Evolutionary conservation across 208 protist species (phyloP).

Genomic region (Crithidia expoeki): DNA sequence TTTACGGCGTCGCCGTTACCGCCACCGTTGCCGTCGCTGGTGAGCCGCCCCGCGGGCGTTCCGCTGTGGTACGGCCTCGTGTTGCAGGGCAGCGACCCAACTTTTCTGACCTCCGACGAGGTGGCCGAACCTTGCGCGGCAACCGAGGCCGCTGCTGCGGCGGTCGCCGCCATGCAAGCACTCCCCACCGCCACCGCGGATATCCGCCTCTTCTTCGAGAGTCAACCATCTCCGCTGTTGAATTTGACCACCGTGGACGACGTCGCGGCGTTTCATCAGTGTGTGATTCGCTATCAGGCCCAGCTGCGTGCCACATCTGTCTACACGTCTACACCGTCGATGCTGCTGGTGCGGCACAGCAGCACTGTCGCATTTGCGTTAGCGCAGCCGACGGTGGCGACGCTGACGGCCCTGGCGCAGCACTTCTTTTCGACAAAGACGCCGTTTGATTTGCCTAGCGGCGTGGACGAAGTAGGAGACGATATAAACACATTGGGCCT

Average conservation of each 20-base stretch:
- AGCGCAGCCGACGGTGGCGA: slow-evolving; percentile 46
- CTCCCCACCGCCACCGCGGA: slow-evolving; percentile 10
- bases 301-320: slow-evolving; percentile 27
- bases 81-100: slow-evolving; percentile 19
- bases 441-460: slow-evolving; percentile 5
- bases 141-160: slow-evolving; percentile 4
- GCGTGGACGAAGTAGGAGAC: background rate
- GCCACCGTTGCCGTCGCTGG: background rate
- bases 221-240: slow-evolving; percentile 28
- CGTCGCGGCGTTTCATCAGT: slow-evolving; percentile 16
- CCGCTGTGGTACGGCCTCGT: slow-evolving; percentile 38
- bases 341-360: slow-evolving; percentile 38
- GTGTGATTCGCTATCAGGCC: slow-evolving; percentile 18
- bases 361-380: slow-evolving; percentile 32
- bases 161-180: background rate
- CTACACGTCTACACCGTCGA: slow-evolving; percentile 13
- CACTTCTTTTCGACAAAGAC: slow-evolving; percentile 43
- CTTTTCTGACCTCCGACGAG: slow-evolving; percentile 5
- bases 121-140: background rate
- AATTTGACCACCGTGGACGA: slow-evolving; percentile 23
- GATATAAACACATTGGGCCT: background rate
- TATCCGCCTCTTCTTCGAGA: slow-evolving; percentile 30
- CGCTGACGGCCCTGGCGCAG: slow-evolving; percentile 54
- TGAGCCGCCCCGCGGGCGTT: slow-evolving; percentile 1
- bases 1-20: background rate